Base-by-base conservation (phyloP, 768 basidiomycete species). In the Lactarius tabidus region DNA sequence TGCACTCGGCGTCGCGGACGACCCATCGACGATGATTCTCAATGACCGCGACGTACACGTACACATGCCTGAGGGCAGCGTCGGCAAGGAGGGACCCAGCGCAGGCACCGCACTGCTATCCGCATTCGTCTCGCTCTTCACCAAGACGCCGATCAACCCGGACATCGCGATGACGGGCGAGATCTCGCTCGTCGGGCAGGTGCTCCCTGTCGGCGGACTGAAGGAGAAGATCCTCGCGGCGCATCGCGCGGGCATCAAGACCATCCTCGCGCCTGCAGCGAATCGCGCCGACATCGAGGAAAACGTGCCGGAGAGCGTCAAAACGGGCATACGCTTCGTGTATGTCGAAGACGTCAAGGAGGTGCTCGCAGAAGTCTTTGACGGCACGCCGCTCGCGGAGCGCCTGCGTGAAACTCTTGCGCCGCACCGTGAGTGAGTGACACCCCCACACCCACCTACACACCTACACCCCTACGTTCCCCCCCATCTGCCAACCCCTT, bases 151-250 rank as follows among this genome's bases (percentile, higher is more conserved):
- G 75, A 85, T 98, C 52, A 82, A 82, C 72, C 91, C 91, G 18
- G 93, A 97, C 77, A 91, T 97, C 61, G 95, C 97, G 7, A 95
- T 98, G 94, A 98, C 97, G 0, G 97, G 97, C 18, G 97, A 99
- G 76, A 94, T 99, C 63, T 94, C 95, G 2, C 86, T 99, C 18
- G 89, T 95, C 0, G 97, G 97, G 0, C 94, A 97, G 76, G 96
- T 99, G 10, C 82, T 97, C 1, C 93, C 96, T 2, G 96, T 99
- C 12, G 96, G 96, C 9, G 96, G 96, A 0, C 77, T 98, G 68
- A 98, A 97, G 79, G 92, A 93, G 79, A 95, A 97, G 81, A 94
- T 96, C 67, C 84, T 98, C 2, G 96, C 96, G 1, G 96, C 97
- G 0, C 97, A 99, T 73, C 87, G 97, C 20, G 94, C 97, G 1